Base-by-base conservation (phyloP, 352 stramenopile species). In the Phytopythium mirpurense region DNA sequence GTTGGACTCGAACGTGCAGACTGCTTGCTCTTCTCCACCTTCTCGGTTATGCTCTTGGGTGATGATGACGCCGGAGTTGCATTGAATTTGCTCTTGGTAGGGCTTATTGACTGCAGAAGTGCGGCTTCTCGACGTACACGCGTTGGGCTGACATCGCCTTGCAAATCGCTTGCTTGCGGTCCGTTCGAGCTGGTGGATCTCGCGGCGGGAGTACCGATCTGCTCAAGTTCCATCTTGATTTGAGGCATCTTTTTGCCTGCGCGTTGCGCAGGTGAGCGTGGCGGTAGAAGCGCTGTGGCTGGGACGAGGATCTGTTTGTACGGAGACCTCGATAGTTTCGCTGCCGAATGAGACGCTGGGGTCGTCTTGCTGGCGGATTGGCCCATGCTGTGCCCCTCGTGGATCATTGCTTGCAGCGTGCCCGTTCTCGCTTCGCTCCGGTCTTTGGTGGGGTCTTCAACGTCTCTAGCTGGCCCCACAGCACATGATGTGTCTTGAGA, bases 221-320 rank as follows among this genome's bases (percentile, higher is more conserved):
- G 60, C n/a, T 65, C 37, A 19, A 83, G 58, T 32, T 68, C 71
- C 21, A 78, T 60, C 51, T 72, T 74, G 35, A 87, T 49, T 37
- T 77, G 60, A 26, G 83, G 66, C 10, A 87, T 84, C 54, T 65
- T 71, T 57, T 71, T 77, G 15, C 66, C 76, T 3, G 76, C 76
- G 54, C 63, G 76, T 37, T 81, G 72, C 3, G 70, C 68, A 21
- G 72, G 72, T n/a, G 75, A 79, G 42, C 64, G 51, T 11, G 45
- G 40, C 5, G 62, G 56, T 40, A 53, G 63, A 32, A 47, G 32
- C 18, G 44, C 45, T 31, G 58, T 68, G 23, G 45, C 59, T 5
- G 52, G 58, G 4, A 59, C 47, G 1, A 78, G 59, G 8, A 11
- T 32, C 42, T 72, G 68, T 15, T 54, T 52, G 51, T 82, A 83